Percentiles rank a stretch among this genome's conserved stretches.
These are phyloP conservation scores for Plenodomus biglobosus DNA, from an alignment of 2,329 filamentous ascomycete genomes.

Conservation along the genomic window DNA sequence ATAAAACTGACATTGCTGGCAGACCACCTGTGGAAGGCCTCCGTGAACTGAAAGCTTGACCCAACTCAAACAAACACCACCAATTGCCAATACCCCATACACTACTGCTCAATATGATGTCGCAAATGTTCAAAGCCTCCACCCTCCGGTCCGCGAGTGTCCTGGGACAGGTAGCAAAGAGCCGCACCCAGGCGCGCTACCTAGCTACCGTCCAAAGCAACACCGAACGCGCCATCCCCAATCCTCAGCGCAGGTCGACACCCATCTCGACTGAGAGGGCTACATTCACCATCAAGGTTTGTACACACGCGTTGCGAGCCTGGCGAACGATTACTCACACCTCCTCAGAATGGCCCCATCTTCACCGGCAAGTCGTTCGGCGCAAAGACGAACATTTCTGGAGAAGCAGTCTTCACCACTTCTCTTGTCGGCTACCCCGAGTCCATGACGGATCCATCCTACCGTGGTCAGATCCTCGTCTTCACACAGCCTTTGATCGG, in stretches of 20 bases:
- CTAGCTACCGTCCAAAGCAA: slow-evolving; percentile 70
- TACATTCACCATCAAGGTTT: slow-evolving; percentile 89
- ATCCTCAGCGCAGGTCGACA: slow-evolving; percentile 60
- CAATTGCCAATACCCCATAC: slow-evolving; percentile 15
- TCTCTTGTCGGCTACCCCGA: slow-evolving; percentile 97
- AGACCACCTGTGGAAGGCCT: slow-evolving; percentile 71
- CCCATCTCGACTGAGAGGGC: slow-evolving; percentile 74
- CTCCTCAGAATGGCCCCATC: slow-evolving; percentile 78
- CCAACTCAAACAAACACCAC: slow-evolving; percentile 16
- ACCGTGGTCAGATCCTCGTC: slow-evolving; percentile 88
- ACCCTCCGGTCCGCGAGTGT: slow-evolving; percentile 47
- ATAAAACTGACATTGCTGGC: slow-evolving; percentile 26
- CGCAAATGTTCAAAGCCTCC: slow-evolving; percentile 57
- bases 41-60: slow-evolving; percentile 57
- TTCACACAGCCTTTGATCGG: slow-evolving; percentile 98
- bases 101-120: slow-evolving; percentile 53
- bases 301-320: slow-evolving; percentile 31
- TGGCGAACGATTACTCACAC: slow-evolving; percentile 27
- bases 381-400: slow-evolving; percentile 93
- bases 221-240: slow-evolving; percentile 68
- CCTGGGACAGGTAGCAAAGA: slow-evolving; percentile 52
- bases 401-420: slow-evolving; percentile 98
- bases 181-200: slow-evolving; percentile 51
- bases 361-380: slow-evolving; percentile 97
- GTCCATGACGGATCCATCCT: slow-evolving; percentile 71